Base-by-base conservation (phyloP, 306 rosid genomes). In the Arachis hypogaea region DNA sequence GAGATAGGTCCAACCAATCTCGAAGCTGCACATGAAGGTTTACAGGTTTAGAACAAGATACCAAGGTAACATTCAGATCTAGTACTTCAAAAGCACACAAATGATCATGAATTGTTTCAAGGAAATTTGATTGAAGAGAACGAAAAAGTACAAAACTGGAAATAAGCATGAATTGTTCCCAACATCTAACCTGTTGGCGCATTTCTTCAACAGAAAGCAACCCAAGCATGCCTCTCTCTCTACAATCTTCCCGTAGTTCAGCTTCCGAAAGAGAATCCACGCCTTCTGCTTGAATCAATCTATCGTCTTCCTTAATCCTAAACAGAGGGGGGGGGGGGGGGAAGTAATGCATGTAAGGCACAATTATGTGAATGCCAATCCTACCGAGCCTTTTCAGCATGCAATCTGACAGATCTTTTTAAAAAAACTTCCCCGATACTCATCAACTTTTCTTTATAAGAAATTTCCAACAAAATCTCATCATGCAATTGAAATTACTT, bases 181-280 rank as follows among this genome's bases (percentile, higher is more conserved):
- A 45, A 28, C 59, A 78, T 33, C 67, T 60, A 77, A 92, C 99
- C 99, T 94, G 96, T 71, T 92, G 93, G 73, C 99, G 94, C 99
- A 94, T 92, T 82, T 94, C 96, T 78, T 92, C 97, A 43, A 92
- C 93, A 66, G 99, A 94, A 77, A 77, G 88, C 82, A 88, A 72
- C 67, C 97, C 99, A 80, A 94, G 99, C 92, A 94, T 89, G 86
- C 97, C 99, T 45, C 99, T 86, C 78, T 92, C 97, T 83, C 99
- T 89, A 80, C 99, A 94, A 61, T 90, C 99, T 81, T 89, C 96
- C 11, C 93, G 88, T 59, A 94, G 99, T 73, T 94, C 99, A 41
- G 66, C 93, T 88, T 94, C 99, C 55, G 99, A 88, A 70, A 94
- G 95, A 76, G 99, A 94, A 83, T 89, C 97, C 68, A 94, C 83